phyloP scores from a whole-genome alignment of 495 filamentous ascomycete species.

The Penicillium atrosanguineum region DNA sequence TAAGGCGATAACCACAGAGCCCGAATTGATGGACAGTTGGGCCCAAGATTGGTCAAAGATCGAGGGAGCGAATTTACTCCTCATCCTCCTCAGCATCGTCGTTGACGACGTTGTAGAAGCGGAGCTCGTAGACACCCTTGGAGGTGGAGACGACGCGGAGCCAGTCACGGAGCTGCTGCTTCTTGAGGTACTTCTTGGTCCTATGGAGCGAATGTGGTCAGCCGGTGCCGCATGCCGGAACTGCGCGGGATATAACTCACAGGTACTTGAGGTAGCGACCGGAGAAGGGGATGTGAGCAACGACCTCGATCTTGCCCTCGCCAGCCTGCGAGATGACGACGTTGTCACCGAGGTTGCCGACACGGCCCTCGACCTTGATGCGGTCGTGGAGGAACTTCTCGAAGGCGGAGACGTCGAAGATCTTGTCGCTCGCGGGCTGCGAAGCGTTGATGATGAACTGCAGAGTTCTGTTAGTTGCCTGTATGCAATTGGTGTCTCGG shows the following conservation, averaged over 20 bases:
- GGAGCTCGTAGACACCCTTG: conserved; percentile 97
- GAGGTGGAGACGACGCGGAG: conserved; percentile 95
- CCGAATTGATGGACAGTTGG: conserved; percentile 15
- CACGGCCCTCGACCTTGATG: conserved; percentile 98
- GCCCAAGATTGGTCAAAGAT: conserved; percentile 13
- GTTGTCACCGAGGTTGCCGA: conserved; percentile 94
- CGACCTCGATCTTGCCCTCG: conserved; percentile 96
- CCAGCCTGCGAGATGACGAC: conserved; percentile 85
- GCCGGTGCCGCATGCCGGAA: conserved; percentile 1
- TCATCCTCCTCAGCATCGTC: conserved; percentile 97
- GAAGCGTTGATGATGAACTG: conserved; percentile 99
- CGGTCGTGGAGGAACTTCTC: conserved; percentile 99
- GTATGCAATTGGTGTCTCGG: not conserved
- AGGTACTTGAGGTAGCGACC: conserved; percentile 99
- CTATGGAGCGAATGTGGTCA: conserved; percentile 42
- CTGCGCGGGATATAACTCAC: conserved; percentile 54
- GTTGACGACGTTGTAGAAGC: conserved; percentile 99
- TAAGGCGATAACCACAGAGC: conserved; percentile 10
- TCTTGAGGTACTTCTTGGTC: conserved; percentile 99
- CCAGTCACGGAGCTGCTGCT: conserved; percentile 99
- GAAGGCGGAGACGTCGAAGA: conserved; percentile 96
- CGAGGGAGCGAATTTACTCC: conserved; percentile 62
- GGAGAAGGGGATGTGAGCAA: conserved; percentile 96
- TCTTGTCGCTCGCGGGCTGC: conserved; percentile 97
- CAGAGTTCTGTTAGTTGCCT: conserved; percentile 8